These are phyloP conservation scores for Fusarium sp. DNA, from an alignment of 2,329 filamentous ascomycete species.

Conservation along the genomic window DNA sequence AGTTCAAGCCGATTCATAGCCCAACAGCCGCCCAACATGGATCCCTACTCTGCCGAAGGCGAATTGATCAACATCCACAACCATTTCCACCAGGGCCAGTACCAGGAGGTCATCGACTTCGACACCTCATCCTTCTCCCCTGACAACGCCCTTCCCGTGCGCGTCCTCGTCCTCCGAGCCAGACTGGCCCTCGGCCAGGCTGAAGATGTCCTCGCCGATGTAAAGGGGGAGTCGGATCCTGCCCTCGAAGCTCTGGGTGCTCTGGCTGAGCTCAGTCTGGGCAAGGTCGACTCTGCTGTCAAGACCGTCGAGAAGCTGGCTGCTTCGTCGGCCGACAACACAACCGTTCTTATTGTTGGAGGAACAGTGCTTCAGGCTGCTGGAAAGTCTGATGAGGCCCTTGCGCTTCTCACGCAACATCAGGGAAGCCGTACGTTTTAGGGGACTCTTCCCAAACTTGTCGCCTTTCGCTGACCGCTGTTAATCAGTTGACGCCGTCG, in stretches of 20 bases:
- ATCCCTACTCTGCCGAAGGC: slow-evolving; percentile 78
- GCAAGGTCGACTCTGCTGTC: slow-evolving; percentile 72
- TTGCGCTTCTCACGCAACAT: slow-evolving; percentile 83
- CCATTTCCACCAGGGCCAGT: slow-evolving; percentile 84
- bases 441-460: background rate
- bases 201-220: slow-evolving; percentile 76
- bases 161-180: slow-evolving; percentile 83
- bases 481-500: slow-evolving; percentile 76
- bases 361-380: slow-evolving; percentile 85
- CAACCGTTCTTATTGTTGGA: slow-evolving; percentile 82
- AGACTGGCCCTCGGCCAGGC: slow-evolving; percentile 86
- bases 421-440: slow-evolving; percentile 81
- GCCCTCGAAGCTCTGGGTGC: slow-evolving; percentile 83
- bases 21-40: slow-evolving; percentile 62
- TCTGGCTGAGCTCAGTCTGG: slow-evolving; percentile 75
- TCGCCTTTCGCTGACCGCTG: slow-evolving; percentile 41
- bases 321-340: slow-evolving; percentile 76
- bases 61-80: slow-evolving; percentile 80
- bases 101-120: slow-evolving; percentile 86
- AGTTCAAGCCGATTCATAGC: slow-evolving; percentile 17
- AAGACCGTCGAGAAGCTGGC: slow-evolving; percentile 75
- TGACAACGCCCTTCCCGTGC: slow-evolving; percentile 81
- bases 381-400: slow-evolving; percentile 86
- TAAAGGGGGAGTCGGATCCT: slow-evolving; percentile 74
- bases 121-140: slow-evolving; percentile 82